Evolutionary conservation across 441 rosid species (phyloP), one percentile per base, ranked within the genome.

Genomic region (Manihot esculenta): DNA sequence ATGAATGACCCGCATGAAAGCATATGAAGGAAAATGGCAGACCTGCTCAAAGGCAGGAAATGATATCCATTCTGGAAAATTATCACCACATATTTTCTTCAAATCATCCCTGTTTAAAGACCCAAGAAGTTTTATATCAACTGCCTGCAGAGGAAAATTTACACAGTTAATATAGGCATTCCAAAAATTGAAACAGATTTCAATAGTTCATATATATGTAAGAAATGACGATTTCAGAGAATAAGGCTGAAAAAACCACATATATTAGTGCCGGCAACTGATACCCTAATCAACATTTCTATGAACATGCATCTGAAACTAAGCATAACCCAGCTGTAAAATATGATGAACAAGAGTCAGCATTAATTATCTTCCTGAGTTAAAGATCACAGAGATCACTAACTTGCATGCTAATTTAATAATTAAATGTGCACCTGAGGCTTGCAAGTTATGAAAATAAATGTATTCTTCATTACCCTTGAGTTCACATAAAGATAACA

Each of bases 41-140:
- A 92, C 99, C 97, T 93, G 99, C 77, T 95, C 99, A 83, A 73
- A 95, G 44, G 76, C 97, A 24, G 99, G 98, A 74, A 95, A 95
- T 9, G 99, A 95, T 73, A 95, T 91, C 99, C 99, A 92, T 60
- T 85, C 95, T 38, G 99, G 99, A 76, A 88, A 89, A 74, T 88
- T 93, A 72, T 93, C 97, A 38, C 99, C 95, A 3, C 98, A 95
- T 62, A 95, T 85, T 84, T 95, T 95, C 89, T 80, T 93, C 82
- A 95, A 81, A 82, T 95, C 98, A 50, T 95, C 98, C 83, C 98
- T 84, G 75, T 81, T 87, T 63, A 95, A 95, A 21, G 89, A 75
- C 41, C 91, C 95, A 50, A 95, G 93, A 71, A 93, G 87, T 76
- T 95, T 95, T 75, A 91, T 82, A 84, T 93, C 98, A 74, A 81